Evolutionary conservation across 805 yeast genomes (phyloP), one percentile per base, ranked within the genome.

Genomic region (Yarrowia bubula): DNA sequence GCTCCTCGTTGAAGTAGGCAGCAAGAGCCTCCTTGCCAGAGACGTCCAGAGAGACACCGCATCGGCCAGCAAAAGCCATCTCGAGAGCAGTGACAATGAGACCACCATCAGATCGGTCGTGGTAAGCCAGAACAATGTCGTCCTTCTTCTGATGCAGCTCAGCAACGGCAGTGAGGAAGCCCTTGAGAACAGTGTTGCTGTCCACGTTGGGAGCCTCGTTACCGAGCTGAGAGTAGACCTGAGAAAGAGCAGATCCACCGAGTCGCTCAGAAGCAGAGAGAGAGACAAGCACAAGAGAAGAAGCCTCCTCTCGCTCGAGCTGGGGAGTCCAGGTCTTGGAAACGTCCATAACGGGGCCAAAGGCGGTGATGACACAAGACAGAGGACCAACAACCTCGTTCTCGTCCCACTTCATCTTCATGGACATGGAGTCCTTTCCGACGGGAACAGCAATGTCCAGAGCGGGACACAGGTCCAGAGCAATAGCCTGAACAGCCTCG

Each of bases 371-470:
- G 55, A 90, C 88, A 71, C 93, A 84, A 11, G 98, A 88, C 74
- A 95, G 80, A 55, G 99, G 99, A n/a, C 98, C 91, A 68, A 95
- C 86, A 47, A 95, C 98, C 76, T 91, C 96, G 72, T 88, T 90
- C 44, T 72, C 66, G 63, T 73, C 78, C 99, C 99, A 95, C 73
- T 88, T 87, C 98, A 95, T 95, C 80, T 92, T 91, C 99, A 95
- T 93, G 22, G 98, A 92, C 97, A 95, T 92, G 39, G 98, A 92
- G 77, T 95, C 99, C 79, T 95, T 95, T 70, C 99, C 99, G 41
- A 95, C 99, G 13, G 99, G 99, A 66, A 95, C 91, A 18, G 96
- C 83, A 68, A 95, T 79, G 48, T 96, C 98, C 69, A 95, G 83
- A 67, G 84, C 93, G 22, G 98, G 98, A 78, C 99, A 95, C 71